These are phyloP conservation scores for Amniculicola lignicola DNA, from an alignment of 495 filamentous ascomycete species.

Conservation along the genomic window DNA sequence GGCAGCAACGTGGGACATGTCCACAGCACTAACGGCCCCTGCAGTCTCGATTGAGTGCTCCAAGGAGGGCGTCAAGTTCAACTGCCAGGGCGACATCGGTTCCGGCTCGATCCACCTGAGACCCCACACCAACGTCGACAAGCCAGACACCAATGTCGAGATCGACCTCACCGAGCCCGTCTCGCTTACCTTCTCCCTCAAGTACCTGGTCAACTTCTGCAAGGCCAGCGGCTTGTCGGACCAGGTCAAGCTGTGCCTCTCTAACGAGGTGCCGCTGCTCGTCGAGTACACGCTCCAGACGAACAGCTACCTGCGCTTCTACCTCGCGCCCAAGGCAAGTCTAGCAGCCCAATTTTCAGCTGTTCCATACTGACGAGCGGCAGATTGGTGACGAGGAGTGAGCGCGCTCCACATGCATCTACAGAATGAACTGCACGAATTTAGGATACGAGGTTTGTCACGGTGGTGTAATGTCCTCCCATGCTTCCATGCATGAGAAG, in stretches of 20 bases:
- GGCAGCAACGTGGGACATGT: background rate
- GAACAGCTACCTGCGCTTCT: constrained; percentile 91
- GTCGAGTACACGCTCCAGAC: constrained; percentile 83
- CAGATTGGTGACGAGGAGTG: constrained; percentile 91
- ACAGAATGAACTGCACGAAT: constrained; percentile 11
- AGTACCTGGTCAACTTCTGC: constrained; percentile 99
- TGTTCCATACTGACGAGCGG: constrained; percentile 19
- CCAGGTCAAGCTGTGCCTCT: constrained; percentile 85
- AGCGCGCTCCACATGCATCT: background rate
- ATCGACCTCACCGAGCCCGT: constrained; percentile 92
- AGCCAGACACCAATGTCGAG: constrained; percentile 78
- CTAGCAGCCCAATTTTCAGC: constrained; percentile 5
- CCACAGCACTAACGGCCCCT: constrained; percentile 5
- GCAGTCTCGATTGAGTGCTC: constrained; percentile 90
- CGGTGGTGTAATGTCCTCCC: constrained; percentile 12
- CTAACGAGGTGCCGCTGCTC: constrained; percentile 91
- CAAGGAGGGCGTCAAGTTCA: constrained; percentile 98
- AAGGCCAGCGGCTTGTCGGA: constrained; percentile 84
- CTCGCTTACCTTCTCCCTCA: constrained; percentile 94
- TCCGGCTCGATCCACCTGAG: constrained; percentile 90
- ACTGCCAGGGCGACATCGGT: constrained; percentile 90
- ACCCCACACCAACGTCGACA: constrained; percentile 85
- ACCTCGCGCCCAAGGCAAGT: constrained; percentile 91
- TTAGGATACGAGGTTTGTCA: constrained; percentile 1
- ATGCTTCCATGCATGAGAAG: constrained; percentile 12